Base-by-base conservation (phyloP, 495 filamentous ascomycete genomes). In the Penicillium herquei region DNA sequence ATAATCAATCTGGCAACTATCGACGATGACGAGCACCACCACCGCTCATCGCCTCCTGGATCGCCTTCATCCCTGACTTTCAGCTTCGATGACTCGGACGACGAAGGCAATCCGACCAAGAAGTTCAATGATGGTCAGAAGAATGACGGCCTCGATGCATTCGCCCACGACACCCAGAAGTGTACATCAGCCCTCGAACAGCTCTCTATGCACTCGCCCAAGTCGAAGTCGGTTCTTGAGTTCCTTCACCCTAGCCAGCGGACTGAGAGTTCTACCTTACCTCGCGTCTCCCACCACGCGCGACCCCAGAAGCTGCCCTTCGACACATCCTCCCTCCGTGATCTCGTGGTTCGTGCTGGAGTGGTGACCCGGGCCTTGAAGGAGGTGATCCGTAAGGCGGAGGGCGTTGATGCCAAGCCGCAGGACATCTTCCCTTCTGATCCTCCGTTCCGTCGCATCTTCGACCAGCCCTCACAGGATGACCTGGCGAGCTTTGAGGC, bases 1-100 rank as follows among this genome's bases (percentile, higher is more conserved):
- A 93, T 96, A 44, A 91, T 96, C 59, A 87, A 89, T 32, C 76
- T 96, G 9, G 91, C 91, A 33, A 91, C 89, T 2, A 84, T 91
- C 33, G 87, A 94, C 54, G 89, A 94, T 44, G 90, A 93, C 39
- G 82, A 87, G 16, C 70, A 76, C 26, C 68, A 68, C 16, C 66
- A 70, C 26, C 21, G 21, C 21, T 26, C 21, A 1, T 73, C 78
- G 0, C 76, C 78, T 9, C 78, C 81, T 12, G 65, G 71, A 10
- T 82, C 81, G 6, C 80, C 81, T 2, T 76, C 72, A 8, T 81
- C 79, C 7, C 72, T 80, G 14, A 78, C 70, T 11, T 77, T 79
- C 56, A 81, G 80, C 42, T 80, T 80, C 52, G 81, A 85, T 43
- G 78, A 76, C 52, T 87, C 86, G 46, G 75, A 87, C 30, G 84